Evolutionary conservation across 2,329 filamentous ascomycete species (phyloP), one percentile per base, ranked within the genome.

Genomic region (Amauroascus verrucosus): DNA sequence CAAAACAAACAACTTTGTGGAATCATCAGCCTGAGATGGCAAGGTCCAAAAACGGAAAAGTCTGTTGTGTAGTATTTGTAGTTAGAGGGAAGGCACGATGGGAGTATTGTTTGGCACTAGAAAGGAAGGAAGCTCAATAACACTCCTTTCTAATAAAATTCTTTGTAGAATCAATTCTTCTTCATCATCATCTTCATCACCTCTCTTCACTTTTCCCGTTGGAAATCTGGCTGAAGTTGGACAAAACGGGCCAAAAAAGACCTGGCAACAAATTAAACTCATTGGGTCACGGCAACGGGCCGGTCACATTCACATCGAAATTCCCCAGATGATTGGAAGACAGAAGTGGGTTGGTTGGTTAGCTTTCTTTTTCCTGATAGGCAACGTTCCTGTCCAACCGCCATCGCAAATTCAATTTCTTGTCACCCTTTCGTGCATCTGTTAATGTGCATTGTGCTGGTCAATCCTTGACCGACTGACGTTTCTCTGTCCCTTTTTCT

Each of bases 1-100:
- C 44, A 54, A 55, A 57, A 57, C 46, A 57, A 57, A 57, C 53
- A 57, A 51, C 30, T 6, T 14, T 32, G n/a, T 6, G 13, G 3
- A 11, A 35, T 18, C 14, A 38, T 38, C 35, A 38, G 33, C 33
- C 33, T 37, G 33, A n/a, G n/a, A n/a, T n/a, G n/a, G n/a, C n/a
- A n/a, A n/a, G n/a, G n/a, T n/a, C n/a, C n/a, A n/a, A n/a, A n/a
- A n/a, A n/a, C n/a, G n/a, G n/a, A n/a, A n/a, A n/a, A n/a, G n/a
- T n/a, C n/a, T n/a, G n/a, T n/a, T n/a, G n/a, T n/a, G n/a, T n/a
- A n/a, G n/a, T n/a, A n/a, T n/a, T n/a, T n/a, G n/a, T n/a, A n/a
- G n/a, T n/a, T n/a, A n/a, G n/a, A n/a, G n/a, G n/a, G n/a, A n/a
- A n/a, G n/a, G n/a, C n/a, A n/a, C n/a, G n/a, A n/a, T n/a, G n/a